Percentiles rank a stretch among this genome's conserved stretches.
Conservation (phyloP, 225 moss, liverwort and hornwort species). For the Polytrichum commune region DNA sequence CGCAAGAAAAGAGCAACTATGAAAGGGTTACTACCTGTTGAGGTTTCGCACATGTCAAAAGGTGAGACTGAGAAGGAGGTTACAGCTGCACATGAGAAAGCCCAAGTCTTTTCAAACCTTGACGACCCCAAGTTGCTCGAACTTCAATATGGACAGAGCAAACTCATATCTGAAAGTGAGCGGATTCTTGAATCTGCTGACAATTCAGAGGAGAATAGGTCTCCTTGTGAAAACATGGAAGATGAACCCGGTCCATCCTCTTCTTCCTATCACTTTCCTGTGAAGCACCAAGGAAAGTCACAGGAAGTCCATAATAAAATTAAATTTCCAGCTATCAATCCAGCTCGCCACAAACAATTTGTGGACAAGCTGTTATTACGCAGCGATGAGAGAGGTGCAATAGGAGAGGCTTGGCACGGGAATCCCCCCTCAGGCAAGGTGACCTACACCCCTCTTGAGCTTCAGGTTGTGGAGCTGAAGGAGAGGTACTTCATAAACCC, state of each 20-base stretch:
- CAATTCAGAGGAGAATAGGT: conserved; percentile 16
- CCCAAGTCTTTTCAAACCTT: conserved; percentile 13
- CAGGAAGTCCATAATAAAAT: conserved; percentile 34
- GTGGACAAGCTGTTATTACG: conserved; percentile 72
- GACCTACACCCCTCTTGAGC: conserved; percentile 83
- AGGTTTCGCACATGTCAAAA: conserved; percentile 10
- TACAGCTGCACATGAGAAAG: neutral
- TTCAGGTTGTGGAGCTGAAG: conserved; percentile 85
- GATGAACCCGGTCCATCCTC: conserved; percentile 26
- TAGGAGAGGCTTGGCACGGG: conserved; percentile 66
- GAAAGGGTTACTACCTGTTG: conserved; percentile 11
- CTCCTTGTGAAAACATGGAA: conserved; percentile 7
- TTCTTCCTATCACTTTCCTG: conserved; percentile 22
- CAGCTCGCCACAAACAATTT: conserved; percentile 68
- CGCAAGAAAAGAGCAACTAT: conserved; percentile 47
- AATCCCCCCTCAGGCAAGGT: conserved; percentile 66
- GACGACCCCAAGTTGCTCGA: conserved; percentile 15
- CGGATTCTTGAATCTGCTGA: neutral
- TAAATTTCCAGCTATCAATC: conserved; percentile 49
- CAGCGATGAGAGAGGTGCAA: conserved; percentile 42
- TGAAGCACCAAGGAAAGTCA: conserved; percentile 31
- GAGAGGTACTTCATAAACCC: conserved; percentile 41
- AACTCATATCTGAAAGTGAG: conserved; percentile 6
- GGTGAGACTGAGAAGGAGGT: conserved; percentile 8
- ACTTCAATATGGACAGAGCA: conserved; percentile 6